Conservation (phyloP, 163 green algal species). For the Chloroidium sp. region DNA sequence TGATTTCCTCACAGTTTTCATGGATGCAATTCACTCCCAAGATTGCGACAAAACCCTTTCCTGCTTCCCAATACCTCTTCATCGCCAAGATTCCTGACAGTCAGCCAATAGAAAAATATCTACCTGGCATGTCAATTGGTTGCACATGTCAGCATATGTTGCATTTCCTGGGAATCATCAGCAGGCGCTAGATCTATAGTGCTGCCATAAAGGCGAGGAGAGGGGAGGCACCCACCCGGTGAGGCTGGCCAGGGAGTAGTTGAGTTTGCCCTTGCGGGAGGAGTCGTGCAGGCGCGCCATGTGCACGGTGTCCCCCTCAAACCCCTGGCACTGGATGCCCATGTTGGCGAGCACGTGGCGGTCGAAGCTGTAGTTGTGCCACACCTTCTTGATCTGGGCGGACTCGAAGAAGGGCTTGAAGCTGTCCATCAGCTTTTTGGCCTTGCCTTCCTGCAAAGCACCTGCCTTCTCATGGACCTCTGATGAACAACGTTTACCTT, state of each 20-base stretch:
- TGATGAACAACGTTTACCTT: background rate
- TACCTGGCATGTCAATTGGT: too few species aligned
- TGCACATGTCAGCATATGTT: too few species aligned
- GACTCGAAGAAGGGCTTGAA: constrained; percentile 56
- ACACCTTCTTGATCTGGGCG: constrained; percentile 64
- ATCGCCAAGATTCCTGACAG: too few species aligned
- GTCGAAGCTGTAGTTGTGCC: constrained; percentile 99
- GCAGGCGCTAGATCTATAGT: too few species aligned
- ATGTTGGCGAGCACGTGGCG: constrained; percentile 69
- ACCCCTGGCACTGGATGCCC: constrained; percentile 56
- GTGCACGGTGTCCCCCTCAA: constrained; percentile 95
- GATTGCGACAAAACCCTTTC: too few species aligned
- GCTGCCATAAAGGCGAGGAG: background rate
- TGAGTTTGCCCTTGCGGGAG: constrained; percentile 40
- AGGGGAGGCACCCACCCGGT: constrained; percentile 15
- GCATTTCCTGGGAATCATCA: too few species aligned
- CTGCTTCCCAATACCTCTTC: too few species aligned
- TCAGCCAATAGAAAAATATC: too few species aligned
- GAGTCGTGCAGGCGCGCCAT: constrained; percentile 94
- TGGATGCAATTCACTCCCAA: too few species aligned
- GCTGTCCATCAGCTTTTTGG: too few species aligned
- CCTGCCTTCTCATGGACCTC: background rate
- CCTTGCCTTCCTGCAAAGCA: background rate
- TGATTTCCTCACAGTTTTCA: too few species aligned
- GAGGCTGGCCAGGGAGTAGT: constrained; percentile 68